phyloP scores from a whole-genome alignment of 805 yeast species.

The Ogataea methanolica region DNA sequence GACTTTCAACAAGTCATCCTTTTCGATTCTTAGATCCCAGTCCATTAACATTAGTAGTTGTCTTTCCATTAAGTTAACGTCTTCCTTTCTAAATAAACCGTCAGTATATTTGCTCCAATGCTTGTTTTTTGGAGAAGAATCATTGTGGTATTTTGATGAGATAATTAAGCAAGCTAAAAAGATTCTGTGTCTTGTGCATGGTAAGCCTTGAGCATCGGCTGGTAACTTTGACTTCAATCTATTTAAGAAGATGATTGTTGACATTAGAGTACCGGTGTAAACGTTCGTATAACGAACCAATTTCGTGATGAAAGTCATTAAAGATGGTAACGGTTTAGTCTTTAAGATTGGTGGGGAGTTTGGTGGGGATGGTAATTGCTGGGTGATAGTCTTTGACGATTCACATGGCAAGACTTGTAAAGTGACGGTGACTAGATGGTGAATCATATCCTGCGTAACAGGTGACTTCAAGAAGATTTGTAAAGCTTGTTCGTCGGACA shows the following conservation, averaged over 20 bases:
- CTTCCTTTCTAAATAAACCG: conserved; percentile 62
- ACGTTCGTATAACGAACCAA: conserved; percentile 73
- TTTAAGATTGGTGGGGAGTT: conserved; percentile 28
- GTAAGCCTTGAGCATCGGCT: conserved; percentile 66
- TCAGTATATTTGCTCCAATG: conserved; percentile 82
- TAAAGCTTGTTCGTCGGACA: conserved; percentile 54
- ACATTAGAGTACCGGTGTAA: conserved; percentile 73
- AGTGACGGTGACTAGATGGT: conserved; percentile 60
- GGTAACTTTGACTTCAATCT: conserved; percentile 59
- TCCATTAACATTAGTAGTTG: conserved; percentile 63
- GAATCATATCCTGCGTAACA: conserved; percentile 70
- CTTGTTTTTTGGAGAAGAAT: conserved; percentile 69
- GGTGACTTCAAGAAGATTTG: conserved; percentile 57
- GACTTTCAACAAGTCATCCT: conserved; percentile 37
- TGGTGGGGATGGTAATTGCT: conserved; percentile 29
- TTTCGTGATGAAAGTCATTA: conserved; percentile 68
- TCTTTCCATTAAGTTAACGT: conserved; percentile 76
- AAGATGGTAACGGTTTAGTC: conserved; percentile 53
- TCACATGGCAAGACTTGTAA: conserved; percentile 64
- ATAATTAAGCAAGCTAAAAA: conserved; percentile 70
- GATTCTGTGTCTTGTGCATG: conserved; percentile 77
- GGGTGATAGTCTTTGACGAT: conserved; percentile 32
- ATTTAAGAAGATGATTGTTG: conserved; percentile 65
- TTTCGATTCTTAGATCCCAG: conserved; percentile 58
- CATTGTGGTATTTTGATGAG: conserved; percentile 72